phyloP scores from a whole-genome alignment of 108 stramenopile genomes.

The Nitzschia inconspicua region DNA sequence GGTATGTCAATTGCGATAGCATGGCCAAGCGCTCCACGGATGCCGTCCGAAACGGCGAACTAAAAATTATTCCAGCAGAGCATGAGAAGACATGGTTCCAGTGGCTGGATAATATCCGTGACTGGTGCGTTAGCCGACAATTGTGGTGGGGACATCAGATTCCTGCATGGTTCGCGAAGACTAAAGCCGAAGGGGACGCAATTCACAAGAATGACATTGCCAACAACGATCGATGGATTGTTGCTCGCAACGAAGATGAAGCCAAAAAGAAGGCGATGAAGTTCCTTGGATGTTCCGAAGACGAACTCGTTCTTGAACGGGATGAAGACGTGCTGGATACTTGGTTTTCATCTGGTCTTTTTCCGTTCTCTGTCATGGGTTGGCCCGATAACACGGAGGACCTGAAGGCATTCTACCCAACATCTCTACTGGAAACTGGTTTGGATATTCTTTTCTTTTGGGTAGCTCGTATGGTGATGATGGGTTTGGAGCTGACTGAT shows the following conservation, averaged over 20 bases:
- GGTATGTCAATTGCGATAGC: slow-evolving; percentile 95
- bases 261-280: slow-evolving; percentile 79
- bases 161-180: slow-evolving; percentile 97
- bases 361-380: slow-evolving; percentile 99
- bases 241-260: slow-evolving; percentile 89
- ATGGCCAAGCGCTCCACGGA: slow-evolving; percentile 95
- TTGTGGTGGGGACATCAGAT: slow-evolving; percentile 99
- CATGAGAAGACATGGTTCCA: slow-evolving; percentile 96
- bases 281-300: slow-evolving; percentile 72
- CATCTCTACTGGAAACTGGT: slow-evolving; percentile 98
- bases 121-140: slow-evolving; percentile 98
- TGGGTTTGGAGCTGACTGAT: slow-evolving; percentile 97
- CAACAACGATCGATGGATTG: slow-evolving; percentile 95
- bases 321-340: slow-evolving; percentile 99
- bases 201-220: slow-evolving; percentile 77
- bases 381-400: slow-evolving; percentile 96
- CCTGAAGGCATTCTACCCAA: slow-evolving; percentile 97
- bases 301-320: slow-evolving; percentile 81
- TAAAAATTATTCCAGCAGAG: slow-evolving; percentile 90
- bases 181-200: slow-evolving; percentile 43
- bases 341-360: slow-evolving; percentile 98
- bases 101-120: slow-evolving; percentile 97
- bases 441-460: slow-evolving; percentile 99
- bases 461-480: slow-evolving; percentile 99
- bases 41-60: slow-evolving; percentile 92